Conservation (phyloP, 768 basidiomycete genomes). For the Harrya chromipes region DNA sequence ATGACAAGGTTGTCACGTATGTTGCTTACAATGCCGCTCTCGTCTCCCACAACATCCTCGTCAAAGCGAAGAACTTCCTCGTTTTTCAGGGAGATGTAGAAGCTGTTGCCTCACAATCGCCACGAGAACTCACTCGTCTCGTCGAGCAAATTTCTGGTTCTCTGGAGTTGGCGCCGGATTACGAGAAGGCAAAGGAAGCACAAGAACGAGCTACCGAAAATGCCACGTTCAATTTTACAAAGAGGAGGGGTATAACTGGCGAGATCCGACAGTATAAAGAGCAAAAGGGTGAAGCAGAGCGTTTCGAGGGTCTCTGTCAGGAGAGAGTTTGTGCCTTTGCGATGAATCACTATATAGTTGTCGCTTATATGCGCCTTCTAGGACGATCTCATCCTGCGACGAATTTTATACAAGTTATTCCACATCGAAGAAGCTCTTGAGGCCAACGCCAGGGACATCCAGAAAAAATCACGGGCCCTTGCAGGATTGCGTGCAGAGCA, state of each 20-base stretch:
- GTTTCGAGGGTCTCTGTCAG: conserved; percentile 74
- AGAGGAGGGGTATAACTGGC: conserved; percentile 87
- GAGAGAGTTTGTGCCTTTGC: conserved; percentile 54
- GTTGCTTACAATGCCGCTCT: conserved; percentile 87
- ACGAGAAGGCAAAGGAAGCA: conserved; percentile 83
- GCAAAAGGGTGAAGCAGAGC: conserved; percentile 89
- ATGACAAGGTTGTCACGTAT: conserved; percentile 78
- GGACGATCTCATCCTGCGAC: conserved; percentile 80
- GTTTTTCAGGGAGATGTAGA: conserved; percentile 99
- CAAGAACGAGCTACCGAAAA: conserved; percentile 92
- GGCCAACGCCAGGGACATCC: conserved; percentile 64
- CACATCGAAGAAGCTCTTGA: conserved; percentile 87
- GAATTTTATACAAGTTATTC: conserved; percentile 83
- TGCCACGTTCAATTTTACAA: conserved; percentile 92
- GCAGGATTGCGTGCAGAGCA: conserved; percentile 67
- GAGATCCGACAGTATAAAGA: conserved; percentile 98
- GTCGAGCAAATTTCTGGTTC: conserved; percentile 97
- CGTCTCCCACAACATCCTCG: conserved; percentile 87
- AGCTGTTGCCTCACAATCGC: conserved; percentile 92
- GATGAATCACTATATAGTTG: neutral
- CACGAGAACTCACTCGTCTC: conserved; percentile 83
- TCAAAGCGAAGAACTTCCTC: conserved; percentile 98
- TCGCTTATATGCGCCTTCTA: conserved; percentile 30
- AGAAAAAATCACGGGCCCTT: conserved; percentile 70
- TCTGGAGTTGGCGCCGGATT: conserved; percentile 82